phyloP scores from a whole-genome alignment of 306 rosid species.

The Cucumis melo region DNA sequence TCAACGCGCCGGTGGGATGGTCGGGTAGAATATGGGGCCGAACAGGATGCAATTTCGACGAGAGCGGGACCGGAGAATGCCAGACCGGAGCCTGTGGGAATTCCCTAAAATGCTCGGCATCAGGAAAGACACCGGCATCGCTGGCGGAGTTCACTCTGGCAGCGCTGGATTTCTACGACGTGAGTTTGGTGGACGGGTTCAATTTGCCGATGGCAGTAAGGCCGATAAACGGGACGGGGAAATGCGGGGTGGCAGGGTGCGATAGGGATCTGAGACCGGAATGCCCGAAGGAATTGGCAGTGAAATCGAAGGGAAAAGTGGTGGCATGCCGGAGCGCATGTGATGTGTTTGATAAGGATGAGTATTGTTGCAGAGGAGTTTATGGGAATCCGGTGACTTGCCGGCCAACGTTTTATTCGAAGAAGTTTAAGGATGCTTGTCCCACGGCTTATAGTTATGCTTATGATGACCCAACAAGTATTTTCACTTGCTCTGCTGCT shows the following conservation, averaged over 20 bases:
- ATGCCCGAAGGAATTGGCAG: constrained; percentile 45
- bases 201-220: constrained; percentile 45
- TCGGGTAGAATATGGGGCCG: constrained; percentile 89
- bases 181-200: constrained; percentile 87
- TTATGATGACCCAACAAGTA: constrained; percentile 73
- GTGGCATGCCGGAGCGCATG: constrained; percentile 81
- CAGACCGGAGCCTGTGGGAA: constrained; percentile 64
- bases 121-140: constrained; percentile 68
- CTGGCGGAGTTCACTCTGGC: constrained; percentile 76
- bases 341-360: constrained; percentile 62
- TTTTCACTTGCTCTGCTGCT: constrained; percentile 57
- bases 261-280: constrained; percentile 36
- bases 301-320: constrained; percentile 39
- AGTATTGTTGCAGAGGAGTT: constrained; percentile 76
- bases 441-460: constrained; percentile 86
- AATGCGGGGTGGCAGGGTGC: constrained; percentile 56
- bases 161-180: constrained; percentile 51
- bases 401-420: constrained; percentile 62
- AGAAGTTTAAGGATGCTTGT: constrained; percentile 65
- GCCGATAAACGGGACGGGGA: constrained; percentile 55
- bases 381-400: constrained; percentile 53
- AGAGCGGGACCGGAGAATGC: constrained; percentile 40
- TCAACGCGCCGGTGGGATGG: constrained; percentile 61
- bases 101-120: constrained; percentile 32
- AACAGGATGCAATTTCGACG: constrained; percentile 76